Conservation (phyloP, 1,284 basidiomycete genomes). For the Ustilago cynodontis region DNA sequence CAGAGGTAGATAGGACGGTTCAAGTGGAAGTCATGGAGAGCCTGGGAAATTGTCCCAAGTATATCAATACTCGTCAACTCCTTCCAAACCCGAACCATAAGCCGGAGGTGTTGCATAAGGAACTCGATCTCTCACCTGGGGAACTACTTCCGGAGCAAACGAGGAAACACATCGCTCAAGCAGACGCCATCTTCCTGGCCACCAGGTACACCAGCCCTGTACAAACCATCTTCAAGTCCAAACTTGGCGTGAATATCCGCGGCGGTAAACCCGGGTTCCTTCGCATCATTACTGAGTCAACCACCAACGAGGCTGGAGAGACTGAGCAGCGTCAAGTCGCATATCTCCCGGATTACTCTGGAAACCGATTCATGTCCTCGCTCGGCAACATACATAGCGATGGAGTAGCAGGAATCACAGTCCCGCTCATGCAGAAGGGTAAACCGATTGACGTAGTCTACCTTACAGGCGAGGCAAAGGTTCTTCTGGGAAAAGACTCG, state of each 20-base stretch:
- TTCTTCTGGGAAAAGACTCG: constrained; percentile 27
- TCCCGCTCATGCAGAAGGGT: constrained; percentile 28
- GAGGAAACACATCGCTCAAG: constrained; percentile 27
- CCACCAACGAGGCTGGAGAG: constrained; percentile 2
- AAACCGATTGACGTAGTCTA: constrained; percentile 45
- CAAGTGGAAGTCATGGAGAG: constrained; percentile 43
- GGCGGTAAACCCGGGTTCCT: constrained; percentile 46
- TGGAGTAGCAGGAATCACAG: constrained; percentile 33
- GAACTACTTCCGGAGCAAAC: constrained; percentile 24
- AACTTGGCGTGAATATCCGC: constrained; percentile 43
- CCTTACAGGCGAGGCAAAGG: constrained; percentile 31
- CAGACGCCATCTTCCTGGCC: constrained; percentile 34
- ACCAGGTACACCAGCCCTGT: constrained; percentile 30
- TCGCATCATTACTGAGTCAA: constrained; percentile 16
- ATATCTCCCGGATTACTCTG: constrained; percentile 40
- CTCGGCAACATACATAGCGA: constrained; percentile 44
- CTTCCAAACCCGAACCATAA: constrained; percentile 19
- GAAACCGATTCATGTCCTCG: constrained; percentile 46
- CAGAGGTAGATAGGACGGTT: constrained; percentile 17
- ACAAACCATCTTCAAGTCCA: constrained; percentile 44
- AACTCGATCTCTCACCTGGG: constrained; percentile 8
- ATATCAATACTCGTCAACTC: constrained; percentile 36
- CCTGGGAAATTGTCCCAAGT: constrained; percentile 46
- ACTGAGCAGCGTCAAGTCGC: constrained; percentile 26
- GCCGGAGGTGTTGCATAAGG: constrained; percentile 19